Evolutionary conservation across 2,329 filamentous ascomycete genomes (phyloP).

Genomic region (Clarireedia monteithiana): DNA sequence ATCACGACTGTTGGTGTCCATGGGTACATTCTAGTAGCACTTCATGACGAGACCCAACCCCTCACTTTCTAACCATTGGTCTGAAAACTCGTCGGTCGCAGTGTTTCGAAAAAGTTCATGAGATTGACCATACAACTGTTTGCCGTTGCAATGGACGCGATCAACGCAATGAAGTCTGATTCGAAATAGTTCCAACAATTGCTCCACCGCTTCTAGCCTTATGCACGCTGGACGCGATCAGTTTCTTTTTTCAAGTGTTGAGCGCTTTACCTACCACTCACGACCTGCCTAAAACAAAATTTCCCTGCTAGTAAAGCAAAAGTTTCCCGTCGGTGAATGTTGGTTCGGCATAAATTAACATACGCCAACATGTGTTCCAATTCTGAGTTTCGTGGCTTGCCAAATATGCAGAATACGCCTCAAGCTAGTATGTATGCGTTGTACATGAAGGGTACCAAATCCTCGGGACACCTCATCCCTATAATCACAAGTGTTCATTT

Average conservation of each 20-base stretch:
- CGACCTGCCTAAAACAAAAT: neutral
- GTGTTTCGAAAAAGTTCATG: no score
- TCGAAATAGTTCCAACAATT: neutral
- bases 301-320: neutral
- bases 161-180: constrained; percentile 8
- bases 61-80: no score
- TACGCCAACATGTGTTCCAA: neutral
- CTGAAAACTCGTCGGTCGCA: no score
- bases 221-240: constrained; percentile 13
- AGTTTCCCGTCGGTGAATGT: neutral
- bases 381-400: constrained; percentile 3
- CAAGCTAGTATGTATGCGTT: constrained; percentile 3
- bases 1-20: no score
- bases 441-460: constrained; percentile 5
- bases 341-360: neutral
- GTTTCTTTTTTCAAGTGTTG: constrained; percentile 10
- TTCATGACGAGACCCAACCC: no score
- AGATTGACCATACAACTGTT: no score
- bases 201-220: constrained; percentile 20
- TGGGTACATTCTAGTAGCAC: no score
- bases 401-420: constrained; percentile 6
- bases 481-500: neutral
- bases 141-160: neutral
- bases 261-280: constrained; percentile 16
- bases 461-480: constrained; percentile 5